Conservation (phyloP, 805 yeast genomes). For the Yarrowia yakushimensis region DNA sequence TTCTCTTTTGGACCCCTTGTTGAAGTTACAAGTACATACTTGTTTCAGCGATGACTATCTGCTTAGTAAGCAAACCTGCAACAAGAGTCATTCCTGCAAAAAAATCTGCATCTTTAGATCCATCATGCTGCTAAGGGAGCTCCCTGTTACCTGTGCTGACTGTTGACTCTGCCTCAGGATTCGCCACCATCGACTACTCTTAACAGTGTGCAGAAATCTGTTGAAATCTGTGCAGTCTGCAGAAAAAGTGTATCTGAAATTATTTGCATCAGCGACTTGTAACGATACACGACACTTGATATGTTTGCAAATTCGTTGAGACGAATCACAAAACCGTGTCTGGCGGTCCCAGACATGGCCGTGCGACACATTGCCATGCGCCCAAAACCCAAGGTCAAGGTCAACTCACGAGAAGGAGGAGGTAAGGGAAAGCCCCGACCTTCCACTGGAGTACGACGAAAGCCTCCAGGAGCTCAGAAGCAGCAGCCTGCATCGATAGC, state of each 20-base stretch:
- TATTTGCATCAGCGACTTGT: background rate
- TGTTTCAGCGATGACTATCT: too few relatives aligned
- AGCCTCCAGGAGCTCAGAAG: slow-evolving; percentile 17
- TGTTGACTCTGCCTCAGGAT: too few relatives aligned
- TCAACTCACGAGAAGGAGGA: slow-evolving; percentile 9
- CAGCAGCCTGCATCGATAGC: slow-evolving; percentile 24
- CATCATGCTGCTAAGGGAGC: too few relatives aligned
- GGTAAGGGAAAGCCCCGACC: slow-evolving; percentile 18
- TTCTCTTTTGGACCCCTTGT: too few relatives aligned
- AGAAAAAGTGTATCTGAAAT: slow-evolving; percentile 17
- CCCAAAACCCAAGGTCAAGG: slow-evolving; percentile 19
- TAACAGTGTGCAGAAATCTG: background rate
- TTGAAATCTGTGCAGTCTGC: background rate
- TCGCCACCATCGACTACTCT: background rate
- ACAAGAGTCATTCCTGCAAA: too few relatives aligned
- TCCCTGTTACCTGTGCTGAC: too few relatives aligned
- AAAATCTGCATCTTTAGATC: too few relatives aligned
- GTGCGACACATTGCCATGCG: slow-evolving; percentile 23
- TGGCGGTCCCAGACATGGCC: background rate
- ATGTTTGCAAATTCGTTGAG: background rate
- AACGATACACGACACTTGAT: background rate
- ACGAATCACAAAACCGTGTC: slow-evolving; percentile 2
- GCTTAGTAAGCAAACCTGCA: too few relatives aligned
- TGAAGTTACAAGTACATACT: too few relatives aligned
- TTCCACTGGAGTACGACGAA: slow-evolving; percentile 3